phyloP scores from a whole-genome alignment of 139 green algal genomes.

The Tetraselmis striata region DNA sequence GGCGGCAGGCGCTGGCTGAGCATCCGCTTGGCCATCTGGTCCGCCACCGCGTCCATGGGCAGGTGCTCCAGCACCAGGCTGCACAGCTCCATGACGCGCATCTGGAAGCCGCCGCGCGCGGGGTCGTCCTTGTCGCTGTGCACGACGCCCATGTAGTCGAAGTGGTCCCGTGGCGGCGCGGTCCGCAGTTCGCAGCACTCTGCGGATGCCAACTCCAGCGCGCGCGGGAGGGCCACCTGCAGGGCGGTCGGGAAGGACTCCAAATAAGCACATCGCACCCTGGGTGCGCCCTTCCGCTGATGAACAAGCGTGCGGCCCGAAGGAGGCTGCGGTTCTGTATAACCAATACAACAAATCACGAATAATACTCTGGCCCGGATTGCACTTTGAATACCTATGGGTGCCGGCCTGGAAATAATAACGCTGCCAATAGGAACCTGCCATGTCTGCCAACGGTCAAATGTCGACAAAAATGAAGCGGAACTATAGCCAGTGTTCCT shows the following conservation, averaged over 20 bases:
- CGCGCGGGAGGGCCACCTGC: slow-evolving; percentile 33
- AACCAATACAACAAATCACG: too few relatives aligned
- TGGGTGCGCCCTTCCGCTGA: not conserved
- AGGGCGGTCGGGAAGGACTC: slow-evolving; percentile 31
- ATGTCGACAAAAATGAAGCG: too few relatives aligned
- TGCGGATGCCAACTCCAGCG: slow-evolving; percentile 33
- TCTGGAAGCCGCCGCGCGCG: not conserved
- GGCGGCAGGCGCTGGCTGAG: slow-evolving; percentile 31
- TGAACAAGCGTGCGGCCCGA: too few relatives aligned
- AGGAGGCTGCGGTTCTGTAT: too few relatives aligned
- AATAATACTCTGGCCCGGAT: too few relatives aligned
- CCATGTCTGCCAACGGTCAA: too few relatives aligned
- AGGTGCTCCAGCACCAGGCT: slow-evolving; percentile 2
- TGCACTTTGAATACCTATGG: too few relatives aligned
- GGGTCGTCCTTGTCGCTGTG: slow-evolving; percentile 1
- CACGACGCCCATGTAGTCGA: slow-evolving; percentile 27
- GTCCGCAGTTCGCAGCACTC: slow-evolving; percentile 29
- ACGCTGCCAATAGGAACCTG: too few relatives aligned
- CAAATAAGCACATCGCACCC: not conserved
- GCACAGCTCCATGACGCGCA: not conserved
- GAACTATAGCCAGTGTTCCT: too few relatives aligned
- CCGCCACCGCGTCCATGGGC: slow-evolving; percentile 22
- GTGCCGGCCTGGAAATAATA: too few relatives aligned
- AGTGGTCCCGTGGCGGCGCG: slow-evolving; percentile 28
- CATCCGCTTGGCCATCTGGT: slow-evolving; percentile 29